Base-by-base conservation (phyloP, 768 basidiomycete species). In the Psilocybe tampanensis region DNA sequence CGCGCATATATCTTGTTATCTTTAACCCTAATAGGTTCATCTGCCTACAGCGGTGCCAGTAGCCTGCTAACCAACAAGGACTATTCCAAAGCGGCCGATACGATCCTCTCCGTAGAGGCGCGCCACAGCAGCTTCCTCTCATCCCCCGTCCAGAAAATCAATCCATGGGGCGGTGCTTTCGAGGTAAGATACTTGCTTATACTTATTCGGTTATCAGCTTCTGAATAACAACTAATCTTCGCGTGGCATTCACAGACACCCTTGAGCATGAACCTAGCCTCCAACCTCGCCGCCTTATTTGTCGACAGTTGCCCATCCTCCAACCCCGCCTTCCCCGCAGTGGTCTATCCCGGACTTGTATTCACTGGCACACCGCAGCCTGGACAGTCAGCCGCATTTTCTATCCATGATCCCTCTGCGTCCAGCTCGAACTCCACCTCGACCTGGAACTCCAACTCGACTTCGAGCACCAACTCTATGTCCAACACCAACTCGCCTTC, bases 1-100 rank as follows among this genome's bases (percentile, higher is more conserved):
- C 26, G 2, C 15, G 11, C 26, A 8, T 6, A 2, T 21, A 7
- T 39, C 36, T 12, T 43, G 11, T 39, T n/a, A 29, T n/a, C 19
- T n/a, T n/a, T n/a, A n/a, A n/a, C n/a, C n/a, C n/a, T n/a, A n/a
- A 15, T 24, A 66, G 73, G 74, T 43, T 65, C 66, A 26, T 79
- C 81, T 15, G 83, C 85, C 24, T 87, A 88, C 70, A 72, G 77
- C 18, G 85, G 84, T 22, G 83, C 84, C 33, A 78, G 80, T 4
- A 71, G 74, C 53, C 76, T 71, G 55, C 76, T 87, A 67, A 65
- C 68, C 47, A 72, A 75, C 68, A 73, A 75, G 9, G 29, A 29
- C 29, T 29, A 29, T 9, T 9, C 9, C 29, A 29, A 4, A 29
- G 29, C 29, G 29, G 29, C 29, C 29, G 29, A 4, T 29, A 29